A percentile compares a stretch with the other conserved stretches of the same genome.
Conservation (phyloP, 495 filamentous ascomycete species). For the Cladorrhinum samala region DNA sequence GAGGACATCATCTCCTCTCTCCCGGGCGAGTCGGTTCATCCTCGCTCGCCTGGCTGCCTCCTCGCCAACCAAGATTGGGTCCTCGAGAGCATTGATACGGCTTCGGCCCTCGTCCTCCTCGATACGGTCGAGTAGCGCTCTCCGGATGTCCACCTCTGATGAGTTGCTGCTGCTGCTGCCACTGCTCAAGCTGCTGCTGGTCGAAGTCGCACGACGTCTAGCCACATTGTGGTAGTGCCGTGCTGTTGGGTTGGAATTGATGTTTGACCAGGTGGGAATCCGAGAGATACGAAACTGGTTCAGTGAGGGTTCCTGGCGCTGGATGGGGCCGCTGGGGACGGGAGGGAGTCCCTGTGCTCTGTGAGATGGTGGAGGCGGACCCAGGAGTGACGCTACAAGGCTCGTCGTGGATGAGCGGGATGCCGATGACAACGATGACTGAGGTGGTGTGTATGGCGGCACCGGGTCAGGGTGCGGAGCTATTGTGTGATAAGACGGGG, state of each 20-base stretch:
- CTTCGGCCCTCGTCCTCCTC: slow-evolving; percentile 31
- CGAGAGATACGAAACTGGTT: slow-evolving; percentile 39
- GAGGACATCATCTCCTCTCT: slow-evolving; percentile 41
- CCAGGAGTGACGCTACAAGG: slow-evolving; percentile 16
- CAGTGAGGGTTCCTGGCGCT: slow-evolving; percentile 26
- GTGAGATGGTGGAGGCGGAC: neutral
- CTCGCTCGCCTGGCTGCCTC: slow-evolving; percentile 40
- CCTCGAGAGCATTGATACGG: slow-evolving; percentile 41
- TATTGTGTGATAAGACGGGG: slow-evolving; percentile 42
- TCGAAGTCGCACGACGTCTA: slow-evolving; percentile 37
- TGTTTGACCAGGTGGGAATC: slow-evolving; percentile 38
- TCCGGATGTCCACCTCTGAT: slow-evolving; percentile 19
- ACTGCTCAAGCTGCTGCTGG: slow-evolving; percentile 11
- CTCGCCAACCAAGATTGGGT: slow-evolving; percentile 49
- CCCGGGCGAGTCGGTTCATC: slow-evolving; percentile 38
- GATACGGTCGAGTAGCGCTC: slow-evolving; percentile 26
- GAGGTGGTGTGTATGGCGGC: slow-evolving; percentile 38
- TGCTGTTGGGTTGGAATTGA: slow-evolving; percentile 38
- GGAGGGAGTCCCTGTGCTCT: slow-evolving; percentile 30
- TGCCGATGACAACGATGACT: neutral
- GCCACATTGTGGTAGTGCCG: slow-evolving; percentile 46
- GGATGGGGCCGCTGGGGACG: slow-evolving; percentile 28
- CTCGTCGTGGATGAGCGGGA: neutral
- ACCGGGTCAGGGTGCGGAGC: slow-evolving; percentile 31
- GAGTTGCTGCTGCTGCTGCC: neutral